phyloP scores from a whole-genome alignment of 2,329 filamentous ascomycete species.

The Cordyceps fumosorosea region DNA sequence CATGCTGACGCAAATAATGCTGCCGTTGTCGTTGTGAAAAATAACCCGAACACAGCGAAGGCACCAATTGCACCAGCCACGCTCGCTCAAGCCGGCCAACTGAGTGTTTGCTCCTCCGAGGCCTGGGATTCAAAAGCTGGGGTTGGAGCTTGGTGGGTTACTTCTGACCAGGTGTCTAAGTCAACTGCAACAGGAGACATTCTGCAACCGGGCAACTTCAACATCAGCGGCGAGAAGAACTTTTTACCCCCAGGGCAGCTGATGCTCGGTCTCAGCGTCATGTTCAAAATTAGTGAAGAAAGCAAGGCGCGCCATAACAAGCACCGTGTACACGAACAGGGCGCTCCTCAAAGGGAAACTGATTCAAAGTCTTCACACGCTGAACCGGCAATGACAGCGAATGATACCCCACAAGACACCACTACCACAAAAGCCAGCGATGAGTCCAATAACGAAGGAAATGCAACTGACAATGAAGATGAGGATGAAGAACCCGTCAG shows the following conservation, averaged over 20 bases:
- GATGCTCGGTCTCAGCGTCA: slow-evolving; percentile 76
- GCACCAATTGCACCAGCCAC: slow-evolving; percentile 89
- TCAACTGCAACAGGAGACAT: slow-evolving; percentile 74
- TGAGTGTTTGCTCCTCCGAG: slow-evolving; percentile 76
- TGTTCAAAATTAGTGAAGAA: slow-evolving; percentile 85
- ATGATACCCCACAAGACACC: neutral
- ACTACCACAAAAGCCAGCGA: neutral
- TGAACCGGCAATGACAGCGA: neutral
- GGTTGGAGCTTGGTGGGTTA: slow-evolving; percentile 96
- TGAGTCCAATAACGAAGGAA: neutral
- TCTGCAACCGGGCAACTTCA: slow-evolving; percentile 70
- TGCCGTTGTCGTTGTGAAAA: slow-evolving; percentile 82
- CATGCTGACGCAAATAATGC: slow-evolving; percentile 86
- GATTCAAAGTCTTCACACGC: neutral
- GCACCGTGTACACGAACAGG: slow-evolving; percentile 40
- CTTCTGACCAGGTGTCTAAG: slow-evolving; percentile 84
- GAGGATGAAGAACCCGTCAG: slow-evolving; percentile 15
- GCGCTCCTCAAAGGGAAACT: slow-evolving; percentile 17
- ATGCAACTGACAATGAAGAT: slow-evolving; percentile 17
- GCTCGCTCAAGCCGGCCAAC: slow-evolving; percentile 77
- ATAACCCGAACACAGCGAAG: slow-evolving; percentile 68
- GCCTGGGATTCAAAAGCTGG: slow-evolving; percentile 96
- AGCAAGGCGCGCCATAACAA: slow-evolving; percentile 76
- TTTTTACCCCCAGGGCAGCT: slow-evolving; percentile 82
- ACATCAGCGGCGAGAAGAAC: slow-evolving; percentile 81